A percentile compares a stretch with the other conserved stretches of the same genome.
Evolutionary conservation across 2,329 filamentous ascomycete species (phyloP).

Genomic region (Talaromyces sp.): DNA sequence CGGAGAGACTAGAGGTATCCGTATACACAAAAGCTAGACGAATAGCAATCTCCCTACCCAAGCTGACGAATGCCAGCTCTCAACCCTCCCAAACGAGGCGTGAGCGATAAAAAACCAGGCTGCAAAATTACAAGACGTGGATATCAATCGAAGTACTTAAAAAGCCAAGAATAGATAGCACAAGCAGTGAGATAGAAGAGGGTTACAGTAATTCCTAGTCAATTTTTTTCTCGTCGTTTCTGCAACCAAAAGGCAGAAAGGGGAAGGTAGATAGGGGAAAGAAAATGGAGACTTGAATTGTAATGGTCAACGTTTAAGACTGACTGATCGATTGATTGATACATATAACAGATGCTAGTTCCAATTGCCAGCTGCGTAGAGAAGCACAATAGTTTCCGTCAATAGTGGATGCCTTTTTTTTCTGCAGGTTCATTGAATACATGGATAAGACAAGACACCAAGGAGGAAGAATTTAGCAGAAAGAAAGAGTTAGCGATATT

Average conservation of each 20-base stretch:
- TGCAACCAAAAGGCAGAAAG: background rate
- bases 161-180: no score
- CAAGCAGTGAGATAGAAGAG: background rate
- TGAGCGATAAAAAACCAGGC: no score
- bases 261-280: background rate
- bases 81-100: no score
- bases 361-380: background rate
- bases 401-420: background rate
- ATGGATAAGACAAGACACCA: background rate
- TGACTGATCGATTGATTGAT: background rate
- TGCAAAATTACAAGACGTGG: no score
- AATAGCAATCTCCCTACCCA: no score
- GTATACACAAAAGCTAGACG: no score
- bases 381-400: background rate
- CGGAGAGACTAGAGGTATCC: no score
- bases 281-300: background rate
- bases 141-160: no score
- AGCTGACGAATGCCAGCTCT: no score
- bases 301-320: background rate
- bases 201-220: background rate
- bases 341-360: background rate
- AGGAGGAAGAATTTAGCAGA: conserved; percentile 4
- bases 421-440: background rate
- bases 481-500: conserved; percentile 28
- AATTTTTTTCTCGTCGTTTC: background rate